Conservation (phyloP, 2,329 filamentous ascomycete species). For the Venturia asperata region DNA sequence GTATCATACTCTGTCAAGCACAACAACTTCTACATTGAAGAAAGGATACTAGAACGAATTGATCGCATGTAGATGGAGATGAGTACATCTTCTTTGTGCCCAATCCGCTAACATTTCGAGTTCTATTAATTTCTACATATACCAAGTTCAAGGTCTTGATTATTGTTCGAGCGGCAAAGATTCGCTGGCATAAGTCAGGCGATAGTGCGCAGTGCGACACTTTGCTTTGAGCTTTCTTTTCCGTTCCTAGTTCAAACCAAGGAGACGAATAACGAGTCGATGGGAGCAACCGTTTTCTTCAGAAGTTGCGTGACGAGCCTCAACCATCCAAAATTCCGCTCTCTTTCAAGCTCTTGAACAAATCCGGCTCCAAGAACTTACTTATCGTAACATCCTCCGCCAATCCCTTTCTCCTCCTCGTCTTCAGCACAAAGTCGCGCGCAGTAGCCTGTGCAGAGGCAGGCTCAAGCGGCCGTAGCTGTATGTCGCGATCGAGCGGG, state of each 20-base stretch:
- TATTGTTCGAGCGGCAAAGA: background rate
- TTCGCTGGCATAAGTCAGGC: background rate
- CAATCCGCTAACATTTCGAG: background rate
- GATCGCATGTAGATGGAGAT: too few relatives aligned
- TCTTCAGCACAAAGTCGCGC: constrained; percentile 95
- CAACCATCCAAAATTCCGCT: constrained; percentile 71
- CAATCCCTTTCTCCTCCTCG: constrained; percentile 81
- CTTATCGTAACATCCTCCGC: constrained; percentile 93
- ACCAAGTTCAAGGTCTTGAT: background rate
- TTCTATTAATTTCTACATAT: background rate
- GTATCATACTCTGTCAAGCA: too few relatives aligned
- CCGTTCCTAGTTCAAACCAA: background rate
- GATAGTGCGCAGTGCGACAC: background rate
- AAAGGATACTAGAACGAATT: too few relatives aligned
- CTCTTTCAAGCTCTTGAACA: constrained; percentile 81
- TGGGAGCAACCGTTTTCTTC: background rate
- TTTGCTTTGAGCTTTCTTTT: background rate
- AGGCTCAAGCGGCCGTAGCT: constrained; percentile 76
- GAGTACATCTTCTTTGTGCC: background rate
- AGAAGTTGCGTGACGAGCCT: background rate
- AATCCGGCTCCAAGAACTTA: constrained; percentile 92
- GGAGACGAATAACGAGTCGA: background rate
- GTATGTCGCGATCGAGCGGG: constrained; percentile 80
- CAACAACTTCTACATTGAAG: too few relatives aligned
- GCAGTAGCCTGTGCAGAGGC: constrained; percentile 84